Conservation (phyloP, 2,329 filamentous ascomycete genomes). For the Trichophyton mentagrophytes region DNA sequence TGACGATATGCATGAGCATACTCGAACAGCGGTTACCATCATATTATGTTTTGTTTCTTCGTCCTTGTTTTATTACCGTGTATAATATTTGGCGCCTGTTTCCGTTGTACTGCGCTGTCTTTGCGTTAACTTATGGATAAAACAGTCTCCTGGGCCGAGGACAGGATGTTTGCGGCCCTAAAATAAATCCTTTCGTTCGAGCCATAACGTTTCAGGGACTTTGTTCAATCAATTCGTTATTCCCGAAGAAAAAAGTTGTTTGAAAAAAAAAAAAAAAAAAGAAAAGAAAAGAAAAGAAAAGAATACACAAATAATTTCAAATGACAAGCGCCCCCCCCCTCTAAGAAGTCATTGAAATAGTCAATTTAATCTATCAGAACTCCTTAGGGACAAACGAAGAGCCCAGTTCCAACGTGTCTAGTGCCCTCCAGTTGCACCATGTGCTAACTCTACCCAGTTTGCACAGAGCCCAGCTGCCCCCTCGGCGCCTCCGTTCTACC, state of each 20-base stretch:
- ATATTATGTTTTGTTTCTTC: background rate
- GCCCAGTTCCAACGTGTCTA: background rate
- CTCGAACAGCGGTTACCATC: conserved; percentile 3
- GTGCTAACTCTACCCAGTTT: background rate
- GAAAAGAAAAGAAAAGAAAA: no score
- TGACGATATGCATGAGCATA: conserved; percentile 7
- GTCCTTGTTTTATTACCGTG: background rate
- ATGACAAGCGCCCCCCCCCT: no score
- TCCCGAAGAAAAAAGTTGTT: no score
- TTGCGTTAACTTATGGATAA: background rate
- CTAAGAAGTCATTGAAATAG: no score
- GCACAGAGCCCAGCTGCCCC: background rate
- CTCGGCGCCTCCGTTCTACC: background rate
- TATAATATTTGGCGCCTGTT: background rate
- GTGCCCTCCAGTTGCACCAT: background rate
- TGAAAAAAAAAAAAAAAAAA: no score
- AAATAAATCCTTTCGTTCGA: background rate
- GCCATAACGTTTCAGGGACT: background rate
- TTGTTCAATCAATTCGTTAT: background rate
- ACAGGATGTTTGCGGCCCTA: background rate
- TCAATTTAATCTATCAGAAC: no score
- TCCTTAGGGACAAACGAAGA: no score
- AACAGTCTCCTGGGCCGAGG: background rate
- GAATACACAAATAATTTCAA: no score
- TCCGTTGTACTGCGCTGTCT: background rate